Evolutionary conservation across 1,284 basidiomycete genomes (phyloP), one percentile per base, ranked within the genome.

Genomic region (Thecaphora frezii): DNA sequence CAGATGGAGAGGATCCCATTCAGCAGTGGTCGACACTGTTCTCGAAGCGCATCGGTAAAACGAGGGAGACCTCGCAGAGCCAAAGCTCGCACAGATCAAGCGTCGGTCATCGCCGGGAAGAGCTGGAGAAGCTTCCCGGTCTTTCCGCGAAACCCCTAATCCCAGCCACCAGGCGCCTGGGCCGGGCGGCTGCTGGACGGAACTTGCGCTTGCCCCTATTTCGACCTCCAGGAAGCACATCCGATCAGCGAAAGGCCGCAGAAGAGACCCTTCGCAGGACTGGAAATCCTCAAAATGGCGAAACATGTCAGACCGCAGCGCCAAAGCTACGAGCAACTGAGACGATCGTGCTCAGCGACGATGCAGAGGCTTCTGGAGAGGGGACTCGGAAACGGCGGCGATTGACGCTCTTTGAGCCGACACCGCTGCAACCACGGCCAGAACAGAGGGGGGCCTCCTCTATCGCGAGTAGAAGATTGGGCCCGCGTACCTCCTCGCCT

Each of bases 21-120:
- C 12, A n/a, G 30, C n/a, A 56, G n/a, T 66, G 64, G 64, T 63
- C 64, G 2, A 66, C 64, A 1, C 48, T 66, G 38, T 40, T 51
- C 36, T 47, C 56, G 1, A 52, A 53, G 1, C 54, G 54, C 7
- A 23, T 42, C 19, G 37, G 24, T 9, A 48, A 53, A 4, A 9
- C 33, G 7, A 36, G 4, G 12, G 33, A 28, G 28, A 28, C 7
- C 28, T 5, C 28, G 13, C 7, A 5, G 28, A 28, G 28, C n/a
- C n/a, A n/a, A n/a, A n/a, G n/a, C n/a, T n/a, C n/a, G n/a, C n/a
- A n/a, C n/a, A n/a, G n/a, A n/a, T n/a, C n/a, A n/a, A n/a, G n/a
- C n/a, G n/a, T n/a, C n/a, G n/a, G n/a, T n/a, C n/a, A n/a, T n/a
- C n/a, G n/a, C n/a, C n/a, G n/a, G n/a, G n/a, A 18, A 4, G 33